Conservation (phyloP, 176 grass and related monocot genomes). For the sorghum (Sorghum bicolor) region Sorghum_bicolor_NCBIv3 NC_012870.2:66999001-66999500, state of each 20-base stretch:
- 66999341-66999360: constrained; percentile 8
- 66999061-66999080: constrained; percentile 99
- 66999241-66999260: constrained; percentile 91
- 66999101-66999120: constrained; percentile 98
- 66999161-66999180: constrained; percentile 16
- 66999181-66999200: constrained; percentile 8
- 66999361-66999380: constrained; percentile 24
- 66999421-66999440: constrained; percentile 82
- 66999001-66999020: constrained; percentile 96
- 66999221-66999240: constrained; percentile 21
- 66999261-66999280: constrained; percentile 93
- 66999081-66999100: constrained; percentile 97
- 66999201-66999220: constrained; percentile 5
- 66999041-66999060: constrained; percentile 98
- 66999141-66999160: constrained; percentile 78
- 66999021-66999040: constrained; percentile 99
- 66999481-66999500: constrained; percentile 99
- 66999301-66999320: constrained; percentile 98
- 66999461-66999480: constrained; percentile 95
- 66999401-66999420: constrained; percentile 85
- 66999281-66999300: constrained; percentile 97
- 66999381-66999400: constrained; percentile 3
- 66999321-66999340: constrained; percentile 75
- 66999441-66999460: constrained; percentile 85
- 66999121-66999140: constrained; percentile 96